These are phyloP conservation scores for Fusarium sp. DNA, from an alignment of 2,329 filamentous ascomycete genomes.

Conservation along the genomic window DNA sequence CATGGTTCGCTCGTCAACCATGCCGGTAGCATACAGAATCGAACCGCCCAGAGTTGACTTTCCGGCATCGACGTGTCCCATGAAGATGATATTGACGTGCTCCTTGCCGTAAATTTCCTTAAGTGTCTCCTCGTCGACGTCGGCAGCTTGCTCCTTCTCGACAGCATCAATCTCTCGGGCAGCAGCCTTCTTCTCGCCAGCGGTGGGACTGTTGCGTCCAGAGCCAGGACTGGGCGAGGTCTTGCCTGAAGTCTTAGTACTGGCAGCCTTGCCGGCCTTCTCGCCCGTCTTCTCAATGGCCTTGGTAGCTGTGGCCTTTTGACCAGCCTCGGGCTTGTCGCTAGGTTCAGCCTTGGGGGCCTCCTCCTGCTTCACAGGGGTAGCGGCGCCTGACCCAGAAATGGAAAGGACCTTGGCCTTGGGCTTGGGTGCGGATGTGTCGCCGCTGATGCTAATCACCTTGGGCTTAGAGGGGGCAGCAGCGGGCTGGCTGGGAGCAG, in stretches of 20 bases:
- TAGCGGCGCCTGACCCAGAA: constrained; percentile 48
- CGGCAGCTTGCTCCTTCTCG: constrained; percentile 81
- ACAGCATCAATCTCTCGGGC: constrained; percentile 83
- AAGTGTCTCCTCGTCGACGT: constrained; percentile 77
- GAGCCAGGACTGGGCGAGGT: constrained; percentile 85
- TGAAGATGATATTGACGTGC: constrained; percentile 94
- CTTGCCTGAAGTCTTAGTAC: constrained; percentile 69
- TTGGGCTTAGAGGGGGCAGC: constrained; percentile 67
- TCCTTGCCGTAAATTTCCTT: constrained; percentile 97
- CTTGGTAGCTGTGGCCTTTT: constrained; percentile 88
- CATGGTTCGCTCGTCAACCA: constrained; percentile 99
- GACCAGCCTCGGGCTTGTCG: constrained; percentile 72
- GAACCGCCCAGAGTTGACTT: constrained; percentile 96
- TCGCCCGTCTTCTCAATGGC: constrained; percentile 93
- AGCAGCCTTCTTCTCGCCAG: constrained; percentile 62
- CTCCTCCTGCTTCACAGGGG: constrained; percentile 55
- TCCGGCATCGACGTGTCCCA: constrained; percentile 97
- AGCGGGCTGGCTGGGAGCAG: constrained; percentile 58
- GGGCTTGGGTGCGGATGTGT: constrained; percentile 65
- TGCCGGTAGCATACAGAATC: constrained; percentile 92
- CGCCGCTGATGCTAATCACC: constrained; percentile 75
- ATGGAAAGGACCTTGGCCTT: constrained; percentile 62
- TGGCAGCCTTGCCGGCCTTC: constrained; percentile 57
- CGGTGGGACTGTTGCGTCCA: constrained; percentile 83
- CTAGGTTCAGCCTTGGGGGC: constrained; percentile 62